phyloP scores from a whole-genome alignment of 768 basidiomycete species.

The Aureoboletus auriporus region DNA sequence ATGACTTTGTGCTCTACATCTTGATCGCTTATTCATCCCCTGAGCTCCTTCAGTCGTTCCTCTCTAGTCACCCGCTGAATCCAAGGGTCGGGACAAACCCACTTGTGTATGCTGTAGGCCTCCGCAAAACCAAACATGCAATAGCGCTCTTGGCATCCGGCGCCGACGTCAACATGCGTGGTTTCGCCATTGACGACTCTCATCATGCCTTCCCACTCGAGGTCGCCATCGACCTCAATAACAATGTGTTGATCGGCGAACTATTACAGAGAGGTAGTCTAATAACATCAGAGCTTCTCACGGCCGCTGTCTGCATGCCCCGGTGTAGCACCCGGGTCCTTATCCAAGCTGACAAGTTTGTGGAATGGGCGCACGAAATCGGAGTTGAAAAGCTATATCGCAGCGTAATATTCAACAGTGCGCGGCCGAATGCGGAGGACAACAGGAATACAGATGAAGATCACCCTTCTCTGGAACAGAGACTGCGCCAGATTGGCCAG shows the following conservation, averaged over 20 bases:
- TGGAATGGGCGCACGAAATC: neutral
- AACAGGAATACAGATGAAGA: neutral
- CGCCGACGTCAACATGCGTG: neutral
- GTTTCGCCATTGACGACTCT: neutral
- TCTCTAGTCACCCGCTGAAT: neutral
- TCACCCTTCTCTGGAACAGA: neutral
- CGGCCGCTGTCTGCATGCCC: conserved; percentile 1
- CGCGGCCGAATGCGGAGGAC: neutral
- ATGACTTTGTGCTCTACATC: neutral
- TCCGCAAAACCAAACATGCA: conserved; percentile 4
- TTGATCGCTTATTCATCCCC: conserved; percentile 1
- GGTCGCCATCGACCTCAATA: neutral
- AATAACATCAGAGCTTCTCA: neutral
- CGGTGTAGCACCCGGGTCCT: conserved; percentile 3
- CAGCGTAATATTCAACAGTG: conserved; percentile 1
- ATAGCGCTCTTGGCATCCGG: neutral
- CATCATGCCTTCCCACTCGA: neutral
- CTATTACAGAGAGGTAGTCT: neutral
- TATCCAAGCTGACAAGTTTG: neutral
- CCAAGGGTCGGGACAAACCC: conserved; percentile 7
- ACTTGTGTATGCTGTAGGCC: conserved; percentile 6
- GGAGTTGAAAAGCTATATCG: neutral
- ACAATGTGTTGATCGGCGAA: neutral
- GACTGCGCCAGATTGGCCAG: neutral
- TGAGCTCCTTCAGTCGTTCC: neutral